Conservation (phyloP, 2,329 filamentous ascomycete species). For the Lomentospora prolificans region DNA sequence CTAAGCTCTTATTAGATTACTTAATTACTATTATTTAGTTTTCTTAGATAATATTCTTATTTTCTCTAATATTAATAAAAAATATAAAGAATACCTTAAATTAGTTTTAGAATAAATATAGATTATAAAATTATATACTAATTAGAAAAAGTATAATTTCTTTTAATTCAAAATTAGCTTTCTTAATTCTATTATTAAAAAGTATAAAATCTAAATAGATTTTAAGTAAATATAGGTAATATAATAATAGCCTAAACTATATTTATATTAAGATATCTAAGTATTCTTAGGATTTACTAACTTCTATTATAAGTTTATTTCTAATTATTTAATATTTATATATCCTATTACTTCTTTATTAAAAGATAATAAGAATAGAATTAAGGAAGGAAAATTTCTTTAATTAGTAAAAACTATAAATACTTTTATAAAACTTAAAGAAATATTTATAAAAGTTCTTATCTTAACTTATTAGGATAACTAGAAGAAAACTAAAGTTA, state of each 20-base stretch:
- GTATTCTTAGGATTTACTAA: neutral
- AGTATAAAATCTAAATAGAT: neutral
- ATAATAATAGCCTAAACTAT: neutral
- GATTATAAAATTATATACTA: neutral
- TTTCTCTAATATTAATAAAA: slow-evolving; percentile 8
- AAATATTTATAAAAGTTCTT: neutral
- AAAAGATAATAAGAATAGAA: neutral
- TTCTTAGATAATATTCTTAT: slow-evolving; percentile 14
- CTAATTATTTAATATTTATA: neutral
- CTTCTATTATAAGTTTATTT: neutral
- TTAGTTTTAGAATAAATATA: neutral
- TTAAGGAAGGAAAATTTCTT: neutral
- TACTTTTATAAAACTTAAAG: too few species aligned
- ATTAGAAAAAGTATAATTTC: neutral
- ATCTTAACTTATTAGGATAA: neutral
- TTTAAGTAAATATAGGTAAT: neutral
- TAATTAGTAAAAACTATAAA: neutral
- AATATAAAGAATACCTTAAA: neutral
- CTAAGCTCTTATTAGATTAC: slow-evolving; percentile 9
- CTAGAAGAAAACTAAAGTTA: neutral
- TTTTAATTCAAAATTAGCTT: neutral
- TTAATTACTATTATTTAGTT: slow-evolving; percentile 8
- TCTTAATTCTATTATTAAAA: neutral
- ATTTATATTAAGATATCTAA: slow-evolving; percentile 1
- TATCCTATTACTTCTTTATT: neutral